Evolutionary conservation across 2,329 filamentous ascomycete genomes (phyloP).

Genomic region (Fusarium oxysporum): DNA sequence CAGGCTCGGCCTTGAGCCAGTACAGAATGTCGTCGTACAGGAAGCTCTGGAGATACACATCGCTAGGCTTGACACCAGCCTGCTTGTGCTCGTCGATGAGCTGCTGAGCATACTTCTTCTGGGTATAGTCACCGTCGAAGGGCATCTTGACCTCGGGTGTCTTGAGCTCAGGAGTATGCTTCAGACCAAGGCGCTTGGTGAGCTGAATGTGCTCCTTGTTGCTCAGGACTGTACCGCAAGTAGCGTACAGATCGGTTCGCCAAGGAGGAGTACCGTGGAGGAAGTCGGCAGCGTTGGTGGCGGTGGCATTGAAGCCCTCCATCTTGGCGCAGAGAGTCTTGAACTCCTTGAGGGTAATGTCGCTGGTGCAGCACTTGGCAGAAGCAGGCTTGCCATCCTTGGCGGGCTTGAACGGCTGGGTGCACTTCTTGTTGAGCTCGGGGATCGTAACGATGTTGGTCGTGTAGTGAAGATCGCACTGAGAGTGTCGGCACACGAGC

Average conservation of each 20-base stretch:
- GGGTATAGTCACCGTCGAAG: slow-evolving; percentile 72
- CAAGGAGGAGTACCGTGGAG: slow-evolving; percentile 69
- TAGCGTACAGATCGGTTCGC: slow-evolving; percentile 74
- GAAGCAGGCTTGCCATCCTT: slow-evolving; percentile 61
- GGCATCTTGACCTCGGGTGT: slow-evolving; percentile 77
- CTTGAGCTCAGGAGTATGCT: slow-evolving; percentile 77
- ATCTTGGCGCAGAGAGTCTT: slow-evolving; percentile 77
- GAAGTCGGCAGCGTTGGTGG: slow-evolving; percentile 68
- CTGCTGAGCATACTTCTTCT: slow-evolving; percentile 72
- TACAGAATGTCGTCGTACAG: slow-evolving; percentile 72
- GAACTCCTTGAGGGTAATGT: slow-evolving; percentile 76
- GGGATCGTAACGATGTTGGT: slow-evolving; percentile 74
- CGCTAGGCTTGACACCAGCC: slow-evolving; percentile 62
- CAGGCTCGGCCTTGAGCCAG: slow-evolving; percentile 72
- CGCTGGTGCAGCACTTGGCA: slow-evolving; percentile 77
- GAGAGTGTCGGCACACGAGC: slow-evolving; percentile 75
- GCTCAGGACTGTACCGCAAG: slow-evolving; percentile 71
- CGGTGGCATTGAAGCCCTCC: slow-evolving; percentile 71
- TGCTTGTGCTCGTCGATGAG: slow-evolving; percentile 70
- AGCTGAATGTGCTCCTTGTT: slow-evolving; percentile 72
- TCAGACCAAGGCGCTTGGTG: slow-evolving; percentile 67
- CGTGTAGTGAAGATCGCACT: slow-evolving; percentile 76
- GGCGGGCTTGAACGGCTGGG: slow-evolving; percentile 69
- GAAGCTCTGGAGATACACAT: slow-evolving; percentile 75
- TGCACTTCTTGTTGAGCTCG: slow-evolving; percentile 73